Evolutionary conservation across 202 grass and related monocot genomes (phyloP).

Genomic region (Schoenoplectus tabernaemontani): DNA sequence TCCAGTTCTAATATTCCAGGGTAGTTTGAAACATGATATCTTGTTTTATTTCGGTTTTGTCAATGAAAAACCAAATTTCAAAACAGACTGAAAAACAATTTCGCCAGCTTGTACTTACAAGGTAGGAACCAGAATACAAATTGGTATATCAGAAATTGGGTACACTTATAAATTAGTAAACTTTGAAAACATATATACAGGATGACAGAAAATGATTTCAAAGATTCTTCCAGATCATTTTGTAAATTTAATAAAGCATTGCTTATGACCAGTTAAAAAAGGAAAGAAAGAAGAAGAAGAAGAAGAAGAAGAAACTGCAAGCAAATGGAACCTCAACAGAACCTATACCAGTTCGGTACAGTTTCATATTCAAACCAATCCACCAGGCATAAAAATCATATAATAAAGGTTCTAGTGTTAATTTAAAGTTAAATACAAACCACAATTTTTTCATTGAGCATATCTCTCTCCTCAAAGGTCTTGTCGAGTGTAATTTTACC

Average conservation of each 20-base stretch:
- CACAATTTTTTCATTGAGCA: constrained; percentile 84
- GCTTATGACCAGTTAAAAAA: neutral
- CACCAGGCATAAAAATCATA: neutral
- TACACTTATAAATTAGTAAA: neutral
- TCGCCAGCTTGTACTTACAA: neutral
- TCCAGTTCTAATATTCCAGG: neutral
- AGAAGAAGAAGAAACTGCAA: neutral
- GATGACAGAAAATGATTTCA: neutral
- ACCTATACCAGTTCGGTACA: neutral
- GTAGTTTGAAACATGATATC: neutral
- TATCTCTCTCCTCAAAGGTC: constrained; percentile 91
- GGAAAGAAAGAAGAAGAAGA: neutral
- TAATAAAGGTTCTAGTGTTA: neutral
- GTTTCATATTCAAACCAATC: neutral
- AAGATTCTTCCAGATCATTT: neutral
- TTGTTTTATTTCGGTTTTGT: neutral
- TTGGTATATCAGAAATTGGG: neutral
- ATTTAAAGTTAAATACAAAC: constrained; percentile 29
- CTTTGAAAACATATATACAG: neutral
- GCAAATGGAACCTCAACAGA: neutral
- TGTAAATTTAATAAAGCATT: neutral
- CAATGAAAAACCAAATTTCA: constrained; percentile 5
- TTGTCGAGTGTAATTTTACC: constrained; percentile 96
- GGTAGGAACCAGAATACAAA: neutral
- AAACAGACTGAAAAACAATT: neutral